Percentiles rank a stretch among this genome's conserved stretches.
Conservation (phyloP, 768 basidiomycete species). For the Mycena indigotica region DNA sequence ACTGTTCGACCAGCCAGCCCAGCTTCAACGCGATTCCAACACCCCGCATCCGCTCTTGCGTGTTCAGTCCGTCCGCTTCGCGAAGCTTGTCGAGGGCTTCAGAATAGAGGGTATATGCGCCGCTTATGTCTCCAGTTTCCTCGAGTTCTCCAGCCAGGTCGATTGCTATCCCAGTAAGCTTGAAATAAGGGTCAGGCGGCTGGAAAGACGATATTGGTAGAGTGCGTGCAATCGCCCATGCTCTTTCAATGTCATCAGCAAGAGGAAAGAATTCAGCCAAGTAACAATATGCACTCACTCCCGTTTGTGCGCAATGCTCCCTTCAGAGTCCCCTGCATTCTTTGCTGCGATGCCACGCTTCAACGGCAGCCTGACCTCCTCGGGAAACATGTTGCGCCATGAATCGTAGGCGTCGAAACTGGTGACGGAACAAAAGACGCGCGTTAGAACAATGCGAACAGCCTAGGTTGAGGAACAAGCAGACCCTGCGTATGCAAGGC, state of each 20-base stretch:
- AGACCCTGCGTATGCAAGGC: background rate
- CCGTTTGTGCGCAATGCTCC: constrained; percentile 13
- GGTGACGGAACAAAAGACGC: too few species aligned
- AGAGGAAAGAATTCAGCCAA: background rate
- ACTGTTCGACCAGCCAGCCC: constrained; percentile 7
- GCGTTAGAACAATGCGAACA: too few species aligned
- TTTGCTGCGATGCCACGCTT: constrained; percentile 21
- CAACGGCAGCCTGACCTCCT: constrained; percentile 13
- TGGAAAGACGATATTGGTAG: constrained; percentile 29
- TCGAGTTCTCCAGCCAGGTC: constrained; percentile 48
- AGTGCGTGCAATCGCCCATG: constrained; percentile 43
- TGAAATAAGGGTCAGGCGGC: constrained; percentile 48
- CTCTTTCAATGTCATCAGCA: constrained; percentile 31
- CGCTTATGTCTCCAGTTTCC: constrained; percentile 23
- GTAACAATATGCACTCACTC: constrained; percentile 3
- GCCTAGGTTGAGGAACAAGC: too few species aligned
- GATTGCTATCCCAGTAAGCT: constrained; percentile 52
- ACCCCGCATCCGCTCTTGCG: constrained; percentile 12
- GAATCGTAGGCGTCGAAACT: constrained; percentile 13
- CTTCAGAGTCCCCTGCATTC: constrained; percentile 9
- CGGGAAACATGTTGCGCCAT: constrained; percentile 18
- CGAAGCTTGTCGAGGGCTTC: constrained; percentile 15
- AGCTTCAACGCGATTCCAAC: constrained; percentile 20
- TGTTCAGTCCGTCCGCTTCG: constrained; percentile 1
- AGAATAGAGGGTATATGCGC: constrained; percentile 12